Percentiles rank a stretch among this genome's conserved stretches.
Conservation (phyloP, 345 rosid genomes). For the Hibiscus mutabilis region DNA sequence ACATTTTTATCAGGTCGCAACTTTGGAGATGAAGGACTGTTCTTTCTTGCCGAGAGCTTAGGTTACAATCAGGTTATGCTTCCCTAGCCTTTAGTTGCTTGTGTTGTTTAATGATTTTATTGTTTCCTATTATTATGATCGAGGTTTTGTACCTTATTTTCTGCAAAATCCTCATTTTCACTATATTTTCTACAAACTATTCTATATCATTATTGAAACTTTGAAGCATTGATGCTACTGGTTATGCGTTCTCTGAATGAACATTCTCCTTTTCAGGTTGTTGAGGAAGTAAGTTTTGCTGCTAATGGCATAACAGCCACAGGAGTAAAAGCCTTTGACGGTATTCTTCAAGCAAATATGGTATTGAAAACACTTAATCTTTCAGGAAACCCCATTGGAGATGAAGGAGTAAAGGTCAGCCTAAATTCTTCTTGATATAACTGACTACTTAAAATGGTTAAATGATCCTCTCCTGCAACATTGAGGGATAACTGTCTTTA, state of each 20-base stretch:
- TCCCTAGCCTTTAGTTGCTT: constrained; percentile 10
- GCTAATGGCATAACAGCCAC: constrained; percentile 87
- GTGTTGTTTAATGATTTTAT: neutral
- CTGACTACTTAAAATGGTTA: neutral
- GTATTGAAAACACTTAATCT: constrained; percentile 60
- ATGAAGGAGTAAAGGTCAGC: constrained; percentile 93
- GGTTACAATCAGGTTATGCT: constrained; percentile 77
- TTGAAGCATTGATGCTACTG: neutral
- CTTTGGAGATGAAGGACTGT: constrained; percentile 91
- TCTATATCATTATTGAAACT: neutral
- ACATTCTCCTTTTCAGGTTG: constrained; percentile 39
- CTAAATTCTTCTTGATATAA: neutral
- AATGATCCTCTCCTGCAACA: neutral
- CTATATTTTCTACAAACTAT: neutral
- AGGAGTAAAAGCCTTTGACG: constrained; percentile 80
- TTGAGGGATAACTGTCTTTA: neutral
- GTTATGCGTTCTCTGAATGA: constrained; percentile 5
- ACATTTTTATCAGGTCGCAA: constrained; percentile 51
- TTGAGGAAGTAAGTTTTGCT: constrained; percentile 93
- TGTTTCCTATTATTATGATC: neutral
- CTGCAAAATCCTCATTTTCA: neutral
- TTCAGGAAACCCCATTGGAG: constrained; percentile 93
- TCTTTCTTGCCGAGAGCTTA: constrained; percentile 81
- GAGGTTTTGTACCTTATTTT: neutral
- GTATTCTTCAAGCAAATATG: constrained; percentile 79